Evolutionary conservation across 1,139 yeast species (phyloP).

Genomic region (Yamadazyma dendronema): DNA sequence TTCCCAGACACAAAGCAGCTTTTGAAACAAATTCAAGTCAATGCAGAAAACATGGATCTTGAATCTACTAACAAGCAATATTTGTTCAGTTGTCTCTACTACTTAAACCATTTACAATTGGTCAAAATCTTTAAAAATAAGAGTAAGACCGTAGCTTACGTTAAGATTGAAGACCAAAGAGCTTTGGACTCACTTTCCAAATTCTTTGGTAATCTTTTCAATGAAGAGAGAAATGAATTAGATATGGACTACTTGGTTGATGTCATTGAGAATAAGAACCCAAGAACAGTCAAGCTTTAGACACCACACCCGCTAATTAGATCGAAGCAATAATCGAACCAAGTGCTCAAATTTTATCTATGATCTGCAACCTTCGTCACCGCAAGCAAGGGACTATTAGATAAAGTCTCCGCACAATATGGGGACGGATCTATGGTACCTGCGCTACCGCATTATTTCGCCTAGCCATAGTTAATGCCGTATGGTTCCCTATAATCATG

Average conservation of each 20-base stretch:
- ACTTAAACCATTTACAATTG: conserved; percentile 35
- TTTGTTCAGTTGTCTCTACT: conserved; percentile 41
- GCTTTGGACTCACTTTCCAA: conserved; percentile 30
- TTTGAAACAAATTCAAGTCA: conserved; percentile 29
- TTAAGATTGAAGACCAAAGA: conserved; percentile 27
- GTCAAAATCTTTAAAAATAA: conserved; percentile 42
- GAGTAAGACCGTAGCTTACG: conserved; percentile 44
- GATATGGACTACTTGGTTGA: conserved; percentile 37
- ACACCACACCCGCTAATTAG: no score
- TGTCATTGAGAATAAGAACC: conserved; percentile 31
- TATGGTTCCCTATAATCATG: no score
- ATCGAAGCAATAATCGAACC: no score
- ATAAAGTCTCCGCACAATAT: no score
- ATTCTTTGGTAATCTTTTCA: conserved; percentile 27
- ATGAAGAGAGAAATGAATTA: conserved; percentile 15
- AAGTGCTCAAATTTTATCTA: no score
- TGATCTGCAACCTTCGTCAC: no score
- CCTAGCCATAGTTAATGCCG: no score
- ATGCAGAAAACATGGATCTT: conserved; percentile 17
- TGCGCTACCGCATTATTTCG: no score
- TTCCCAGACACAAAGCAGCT: conserved; percentile 42
- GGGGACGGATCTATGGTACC: no score
- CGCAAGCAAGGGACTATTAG: no score
- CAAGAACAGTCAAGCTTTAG: conserved; percentile 9
- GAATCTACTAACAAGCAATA: conserved; percentile 47